Percentiles rank a stretch among this genome's conserved stretches.
phyloP scores from a whole-genome alignment of 257 asterid species.

The Capsicum baccatum region DNA sequence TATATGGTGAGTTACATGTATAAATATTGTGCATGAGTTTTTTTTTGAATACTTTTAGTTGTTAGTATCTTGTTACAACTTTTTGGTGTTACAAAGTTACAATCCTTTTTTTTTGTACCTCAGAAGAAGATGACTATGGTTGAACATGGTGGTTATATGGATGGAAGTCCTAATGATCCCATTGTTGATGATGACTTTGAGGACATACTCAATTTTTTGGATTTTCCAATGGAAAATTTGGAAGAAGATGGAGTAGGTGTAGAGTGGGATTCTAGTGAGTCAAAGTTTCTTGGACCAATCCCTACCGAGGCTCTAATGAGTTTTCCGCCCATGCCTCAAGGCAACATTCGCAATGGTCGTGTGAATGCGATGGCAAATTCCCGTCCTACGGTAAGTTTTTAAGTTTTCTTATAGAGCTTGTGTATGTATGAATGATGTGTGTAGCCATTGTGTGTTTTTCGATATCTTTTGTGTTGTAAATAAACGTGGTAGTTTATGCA shows the following conservation, averaged over 20 bases:
- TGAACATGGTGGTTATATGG: conserved; percentile 53
- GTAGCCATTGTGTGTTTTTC: not conserved
- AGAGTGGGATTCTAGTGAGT: conserved; percentile 69
- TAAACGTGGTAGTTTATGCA: not conserved
- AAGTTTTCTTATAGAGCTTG: not conserved
- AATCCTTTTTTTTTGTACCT: conserved; percentile 21
- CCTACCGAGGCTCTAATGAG: conserved; percentile 53
- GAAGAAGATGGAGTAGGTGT: conserved; percentile 52
- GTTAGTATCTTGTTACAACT: conserved; percentile 1
- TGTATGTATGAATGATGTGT: not conserved
- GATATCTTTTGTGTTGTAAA: not conserved
- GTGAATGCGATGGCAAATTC: conserved; percentile 31
- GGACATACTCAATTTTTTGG: conserved; percentile 53
- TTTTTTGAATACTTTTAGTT: conserved; percentile 6
- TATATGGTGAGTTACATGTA: conserved; percentile 20
- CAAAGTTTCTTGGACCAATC: conserved; percentile 64
- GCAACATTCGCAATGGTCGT: not conserved
- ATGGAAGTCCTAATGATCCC: conserved; percentile 46
- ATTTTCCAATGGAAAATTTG: conserved; percentile 74
- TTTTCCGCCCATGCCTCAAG: too few relatives aligned
- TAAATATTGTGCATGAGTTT: not conserved
- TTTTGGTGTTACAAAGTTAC: conserved; percentile 23
- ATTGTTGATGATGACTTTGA: conserved; percentile 50
- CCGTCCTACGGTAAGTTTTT: conserved; percentile 52
- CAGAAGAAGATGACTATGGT: conserved; percentile 59